These are phyloP conservation scores for Quercus aquifolioides DNA, from an alignment of 306 rosid genomes.

Conservation along the genomic window DNA sequence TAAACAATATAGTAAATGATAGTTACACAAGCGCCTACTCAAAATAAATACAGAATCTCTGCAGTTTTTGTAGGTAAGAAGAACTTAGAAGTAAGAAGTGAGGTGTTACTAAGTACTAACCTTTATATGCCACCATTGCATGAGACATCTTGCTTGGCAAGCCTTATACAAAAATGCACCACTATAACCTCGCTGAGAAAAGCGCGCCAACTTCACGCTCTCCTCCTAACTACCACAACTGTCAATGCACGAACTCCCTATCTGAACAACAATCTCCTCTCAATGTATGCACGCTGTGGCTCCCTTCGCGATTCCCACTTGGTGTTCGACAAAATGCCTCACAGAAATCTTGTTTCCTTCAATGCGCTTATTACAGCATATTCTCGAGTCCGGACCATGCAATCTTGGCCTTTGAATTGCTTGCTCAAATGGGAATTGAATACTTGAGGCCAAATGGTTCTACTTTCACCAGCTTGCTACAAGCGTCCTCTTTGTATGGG, in stretches of 20 bases:
- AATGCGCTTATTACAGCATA: constrained; percentile 69
- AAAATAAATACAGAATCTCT: background rate
- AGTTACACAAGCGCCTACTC: too few relatives aligned
- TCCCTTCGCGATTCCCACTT: constrained; percentile 38
- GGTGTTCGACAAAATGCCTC: constrained; percentile 85
- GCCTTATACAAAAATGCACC: constrained; percentile 61
- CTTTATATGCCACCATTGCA: constrained; percentile 24
- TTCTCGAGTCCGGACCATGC: constrained; percentile 48
- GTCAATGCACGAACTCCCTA: constrained; percentile 35
- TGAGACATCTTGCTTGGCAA: constrained; percentile 17
- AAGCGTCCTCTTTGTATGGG: constrained; percentile 50
- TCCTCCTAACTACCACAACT: constrained; percentile 43
- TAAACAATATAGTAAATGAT: too few relatives aligned
- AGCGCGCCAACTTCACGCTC: constrained; percentile 81
- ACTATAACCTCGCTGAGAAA: constrained; percentile 38
- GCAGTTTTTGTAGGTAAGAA: constrained; percentile 8
- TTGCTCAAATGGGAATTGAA: constrained; percentile 35
- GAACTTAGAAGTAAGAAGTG: too few relatives aligned
- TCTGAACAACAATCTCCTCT: constrained; percentile 57
- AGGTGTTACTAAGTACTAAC: too few relatives aligned
- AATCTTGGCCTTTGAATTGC: constrained; percentile 33
- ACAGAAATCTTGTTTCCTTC: constrained; percentile 62
- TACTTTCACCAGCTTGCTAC: constrained; percentile 71
- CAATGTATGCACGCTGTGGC: constrained; percentile 67
- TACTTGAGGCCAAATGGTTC: constrained; percentile 53